phyloP scores from a whole-genome alignment of 331 rosid species.

The Quercus lobata region DNA sequence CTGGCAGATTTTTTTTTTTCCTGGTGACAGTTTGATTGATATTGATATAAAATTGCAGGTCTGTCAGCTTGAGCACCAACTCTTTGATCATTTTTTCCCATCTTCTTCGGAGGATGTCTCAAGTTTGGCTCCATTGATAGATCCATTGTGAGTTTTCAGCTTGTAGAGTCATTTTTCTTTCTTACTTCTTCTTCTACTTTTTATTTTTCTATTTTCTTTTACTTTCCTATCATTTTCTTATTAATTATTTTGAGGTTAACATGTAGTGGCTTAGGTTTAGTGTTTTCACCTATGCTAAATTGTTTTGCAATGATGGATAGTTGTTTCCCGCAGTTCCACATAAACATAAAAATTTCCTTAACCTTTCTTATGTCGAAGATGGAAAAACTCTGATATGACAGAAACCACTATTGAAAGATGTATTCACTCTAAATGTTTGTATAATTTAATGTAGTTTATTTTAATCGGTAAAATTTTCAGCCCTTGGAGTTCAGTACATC shows the following conservation, averaged over 20 bases:
- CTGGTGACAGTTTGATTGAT: slow-evolving; percentile 12
- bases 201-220: background rate
- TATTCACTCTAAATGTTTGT: no score
- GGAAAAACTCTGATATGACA: no score
- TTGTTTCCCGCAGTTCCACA: background rate
- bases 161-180: background rate
- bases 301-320: background rate
- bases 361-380: no score
- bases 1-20: background rate
- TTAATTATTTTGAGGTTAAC: background rate
- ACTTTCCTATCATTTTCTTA: background rate
- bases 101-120: slow-evolving; percentile 82
- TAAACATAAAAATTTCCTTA: background rate
- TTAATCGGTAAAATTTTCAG: background rate
- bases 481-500: background rate
- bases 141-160: slow-evolving; percentile 77
- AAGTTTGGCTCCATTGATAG: slow-evolving; percentile 88
- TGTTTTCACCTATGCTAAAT: background rate
- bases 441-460: no score
- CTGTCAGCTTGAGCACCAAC: slow-evolving; percentile 98
- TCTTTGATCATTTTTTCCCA: slow-evolving; percentile 94
- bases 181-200: no score
- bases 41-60: slow-evolving; percentile 52
- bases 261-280: background rate
- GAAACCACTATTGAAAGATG: no score